These are phyloP conservation scores for Phytopythium oedochilum DNA, from an alignment of 352 stramenopile species.

Conservation along the genomic window DNA sequence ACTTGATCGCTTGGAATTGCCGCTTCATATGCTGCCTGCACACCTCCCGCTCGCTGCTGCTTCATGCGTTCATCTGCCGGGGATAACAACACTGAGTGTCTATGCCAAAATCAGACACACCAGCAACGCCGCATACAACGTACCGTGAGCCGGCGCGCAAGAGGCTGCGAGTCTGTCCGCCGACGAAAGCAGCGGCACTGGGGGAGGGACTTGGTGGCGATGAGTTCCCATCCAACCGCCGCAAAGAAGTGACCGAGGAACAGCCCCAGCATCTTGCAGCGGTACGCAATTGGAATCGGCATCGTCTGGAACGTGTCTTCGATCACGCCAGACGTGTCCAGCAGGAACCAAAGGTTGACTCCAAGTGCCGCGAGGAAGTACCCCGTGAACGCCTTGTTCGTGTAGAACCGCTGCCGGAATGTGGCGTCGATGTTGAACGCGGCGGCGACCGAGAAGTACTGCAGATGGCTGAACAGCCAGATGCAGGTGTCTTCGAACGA, in stretches of 20 bases:
- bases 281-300: constrained; percentile 28
- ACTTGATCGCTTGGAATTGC: too few relatives aligned
- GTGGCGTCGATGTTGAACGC: constrained; percentile 54
- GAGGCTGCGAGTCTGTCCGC: neutral
- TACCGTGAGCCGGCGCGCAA: neutral
- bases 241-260: constrained; percentile 30
- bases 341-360: constrained; percentile 49
- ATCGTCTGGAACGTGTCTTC: constrained; percentile 41
- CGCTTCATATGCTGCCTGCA: too few relatives aligned
- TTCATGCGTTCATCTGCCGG: too few relatives aligned
- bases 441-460: constrained; percentile 43
- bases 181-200: neutral
- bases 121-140: too few relatives aligned
- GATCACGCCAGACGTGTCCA: constrained; percentile 32
- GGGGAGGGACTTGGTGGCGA: constrained; percentile 18
- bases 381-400: constrained; percentile 29
- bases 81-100: too few relatives aligned
- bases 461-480: constrained; percentile 55
- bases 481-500: constrained; percentile 45
- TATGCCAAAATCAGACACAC: too few relatives aligned
- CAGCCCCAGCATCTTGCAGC: constrained; percentile 35
- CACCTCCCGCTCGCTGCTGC: too few relatives aligned
- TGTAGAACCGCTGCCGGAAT: constrained; percentile 47
- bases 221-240: constrained; percentile 19
- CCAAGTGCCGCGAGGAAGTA: constrained; percentile 19